Evolutionary conservation across 257 asterid genomes (phyloP).

Genomic region (Solanum etuberosum): DNA sequence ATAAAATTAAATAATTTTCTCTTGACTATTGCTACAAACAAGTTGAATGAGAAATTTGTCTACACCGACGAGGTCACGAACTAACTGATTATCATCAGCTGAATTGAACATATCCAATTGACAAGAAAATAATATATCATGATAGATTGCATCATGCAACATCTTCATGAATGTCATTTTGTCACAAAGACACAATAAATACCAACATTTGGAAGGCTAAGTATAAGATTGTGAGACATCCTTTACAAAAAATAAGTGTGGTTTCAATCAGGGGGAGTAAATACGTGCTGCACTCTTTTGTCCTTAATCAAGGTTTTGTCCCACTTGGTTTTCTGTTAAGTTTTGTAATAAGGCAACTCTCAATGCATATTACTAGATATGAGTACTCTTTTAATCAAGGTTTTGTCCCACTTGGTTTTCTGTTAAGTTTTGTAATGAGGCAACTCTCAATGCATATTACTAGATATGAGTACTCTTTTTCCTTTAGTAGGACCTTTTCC

Average conservation of each 20-base stretch:
- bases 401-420: not conserved
- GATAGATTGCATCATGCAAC: not conserved
- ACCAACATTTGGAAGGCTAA: not conserved
- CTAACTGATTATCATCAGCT: too few relatives aligned
- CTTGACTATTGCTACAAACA: not conserved
- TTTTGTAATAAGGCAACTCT: not conserved
- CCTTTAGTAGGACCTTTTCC: not conserved
- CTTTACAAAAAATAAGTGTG: too few relatives aligned
- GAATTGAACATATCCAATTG: too few relatives aligned
- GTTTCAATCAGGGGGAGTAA: not conserved
- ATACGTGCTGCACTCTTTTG: not conserved
- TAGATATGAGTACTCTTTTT: not conserved
- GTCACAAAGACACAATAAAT: not conserved
- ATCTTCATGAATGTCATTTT: not conserved
- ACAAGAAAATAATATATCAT: too few relatives aligned
- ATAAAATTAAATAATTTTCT: not conserved
- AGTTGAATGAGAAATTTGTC: too few relatives aligned
- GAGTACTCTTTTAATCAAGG: too few relatives aligned
- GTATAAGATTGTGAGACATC: not conserved
- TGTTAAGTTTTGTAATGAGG: too few relatives aligned
- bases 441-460: not conserved
- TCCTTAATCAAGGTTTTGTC: not conserved
- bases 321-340: not conserved
- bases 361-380: not conserved
- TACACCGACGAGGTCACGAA: not conserved